Evolutionary conservation across 1,139 yeast genomes (phyloP), one percentile per base, ranked within the genome.

Genomic region (Saccharomycopsis hybrid): DNA sequence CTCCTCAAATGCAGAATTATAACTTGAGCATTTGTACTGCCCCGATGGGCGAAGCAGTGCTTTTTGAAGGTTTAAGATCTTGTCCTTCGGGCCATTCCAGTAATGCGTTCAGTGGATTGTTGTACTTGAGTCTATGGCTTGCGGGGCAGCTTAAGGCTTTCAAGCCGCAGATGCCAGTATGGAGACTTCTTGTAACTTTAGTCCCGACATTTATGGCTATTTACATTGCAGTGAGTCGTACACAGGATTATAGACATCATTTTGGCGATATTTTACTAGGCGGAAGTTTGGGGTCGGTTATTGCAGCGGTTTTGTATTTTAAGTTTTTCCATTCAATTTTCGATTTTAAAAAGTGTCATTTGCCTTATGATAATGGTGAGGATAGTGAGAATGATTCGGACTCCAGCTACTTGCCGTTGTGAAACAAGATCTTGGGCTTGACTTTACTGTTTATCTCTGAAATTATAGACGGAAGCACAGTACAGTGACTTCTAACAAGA

Each of bases 11-110:
- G n/a, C 55, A 53, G 5, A 69, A 77, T 56, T 41, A 43, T 18
- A 50, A 50, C 27, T 25, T 50, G 27, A 84, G 79, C 55, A 83
- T 80, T 1, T 84, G 92, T 59, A 79, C 89, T 1, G 72, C 80
- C 39, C 71, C 62, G 48, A 72, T 69, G 49, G 65, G 63, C 53
- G 60, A 53, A 39, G 64, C 61, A n/a, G 47, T 60, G 4, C 66
- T 85, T 41, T 63, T 70, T 55, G 95, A 85, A 58, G 95, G 94
- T 0, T 82, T 80, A 60, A 74, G 88, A 60, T 80, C 88, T 1
- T 84, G 90, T 11, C 95, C 95, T 0, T 81, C 88, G 2, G 92
- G 92, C 1, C 90, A 83, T 58, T 78, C 86, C 3, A 78, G 83
- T 55, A 68, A 78, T 54, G 74, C 82, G 50, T 81, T 78, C 65